Percentiles rank a stretch among this genome's conserved stretches.
phyloP scores from a whole-genome alignment of 495 filamentous ascomycete genomes.

The Annulohypoxylon bovei region DNA sequence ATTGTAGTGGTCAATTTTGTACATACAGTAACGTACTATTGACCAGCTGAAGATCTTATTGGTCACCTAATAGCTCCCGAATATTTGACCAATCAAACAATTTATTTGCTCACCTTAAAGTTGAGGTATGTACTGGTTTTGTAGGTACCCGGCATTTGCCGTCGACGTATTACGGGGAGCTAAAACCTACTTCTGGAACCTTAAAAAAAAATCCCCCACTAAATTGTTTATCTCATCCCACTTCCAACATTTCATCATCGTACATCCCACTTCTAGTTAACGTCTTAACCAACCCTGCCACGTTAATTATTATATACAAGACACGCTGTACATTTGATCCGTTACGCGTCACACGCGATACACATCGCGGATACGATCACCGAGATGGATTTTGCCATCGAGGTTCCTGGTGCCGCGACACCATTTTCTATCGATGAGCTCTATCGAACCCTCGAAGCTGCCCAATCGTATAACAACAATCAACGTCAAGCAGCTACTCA shows the following conservation, averaged over 20 bases:
- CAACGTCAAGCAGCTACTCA: conserved; percentile 81
- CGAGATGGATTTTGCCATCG: conserved; percentile 63
- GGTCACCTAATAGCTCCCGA: not conserved
- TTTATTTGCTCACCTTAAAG: not conserved
- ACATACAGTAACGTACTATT: no score
- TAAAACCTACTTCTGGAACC: not conserved
- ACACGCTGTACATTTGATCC: not conserved
- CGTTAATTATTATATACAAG: not conserved
- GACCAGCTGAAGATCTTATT: no score
- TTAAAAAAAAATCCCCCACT: not conserved
- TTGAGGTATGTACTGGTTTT: not conserved
- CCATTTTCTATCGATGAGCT: conserved; percentile 72
- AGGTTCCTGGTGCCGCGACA: conserved; percentile 62
- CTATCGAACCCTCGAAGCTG: conserved; percentile 73
- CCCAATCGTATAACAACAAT: conserved; percentile 75
- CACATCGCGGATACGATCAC: conserved; percentile 2
- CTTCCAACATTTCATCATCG: conserved; percentile 8
- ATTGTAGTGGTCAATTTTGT: not conserved
- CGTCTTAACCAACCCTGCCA: not conserved
- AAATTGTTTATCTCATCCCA: conserved; percentile 8
- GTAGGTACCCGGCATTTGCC: not conserved
- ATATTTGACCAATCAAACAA: not conserved
- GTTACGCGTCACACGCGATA: not conserved
- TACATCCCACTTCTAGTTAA: not conserved
- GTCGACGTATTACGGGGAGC: not conserved